Base-by-base conservation (phyloP, 1,284 basidiomycete genomes). In the Leccinum insolens region DNA sequence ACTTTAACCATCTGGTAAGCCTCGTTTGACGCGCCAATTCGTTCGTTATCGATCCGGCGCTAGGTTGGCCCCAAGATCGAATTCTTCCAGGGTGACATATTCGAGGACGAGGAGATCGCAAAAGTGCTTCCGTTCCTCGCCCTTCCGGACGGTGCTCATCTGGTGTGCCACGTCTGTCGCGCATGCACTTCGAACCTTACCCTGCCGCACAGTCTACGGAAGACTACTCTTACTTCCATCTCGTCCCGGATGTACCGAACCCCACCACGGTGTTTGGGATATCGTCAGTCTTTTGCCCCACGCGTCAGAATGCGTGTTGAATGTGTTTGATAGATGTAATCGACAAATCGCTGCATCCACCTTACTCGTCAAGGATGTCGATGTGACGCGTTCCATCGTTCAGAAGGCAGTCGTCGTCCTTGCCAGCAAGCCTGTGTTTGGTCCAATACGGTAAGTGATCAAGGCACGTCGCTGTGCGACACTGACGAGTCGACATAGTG, bases 321-420 rank as follows among this genome's bases (percentile, higher is more conserved):
- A 72, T 64, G 65, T 41, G 55, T 65, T 49, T 66, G 6, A 63
- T 72, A 95, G 93, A 73, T 98, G 97, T 81, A 99, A 99, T 75
- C 94, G 97, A 55, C 97, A 99, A 82, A 95, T 99, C 60, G 86
- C 93, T 7, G 85, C 96, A 2, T 86, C 92, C 1, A 86, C 91
- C 22, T 84, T 99, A n/a, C 82, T 95, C 6, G 89, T 91, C 65
- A 93, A 93, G 74, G 89, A 90, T 31, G 84, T 89, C 15, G 95
- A 98, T 74, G 95, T 99, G 9, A 99, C 97, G 7, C 89, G 97
- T 20, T 95, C 94, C 34, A 99, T 93, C 15, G 97, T 99, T 0
- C 97, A 99, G 79, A 99, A 99, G 78, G 97, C 98, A 0, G 94
- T 99, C 4, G 95, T 99, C 0, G 94, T 99, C 2, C 84, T 99